phyloP scores from a whole-genome alignment of 164 flowering plant species.

The Magnolia sinica region DNA sequence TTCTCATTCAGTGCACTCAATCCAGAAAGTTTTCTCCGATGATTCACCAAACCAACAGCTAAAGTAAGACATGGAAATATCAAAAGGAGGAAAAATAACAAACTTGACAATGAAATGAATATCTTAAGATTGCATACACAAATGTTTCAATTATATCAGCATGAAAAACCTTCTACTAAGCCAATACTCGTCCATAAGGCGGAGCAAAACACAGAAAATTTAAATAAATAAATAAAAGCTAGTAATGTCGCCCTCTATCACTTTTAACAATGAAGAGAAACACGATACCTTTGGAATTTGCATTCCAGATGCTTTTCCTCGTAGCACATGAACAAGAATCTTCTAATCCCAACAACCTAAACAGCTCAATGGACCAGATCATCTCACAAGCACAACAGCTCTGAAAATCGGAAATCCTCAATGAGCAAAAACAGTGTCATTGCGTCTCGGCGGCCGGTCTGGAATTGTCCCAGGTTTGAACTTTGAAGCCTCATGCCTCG shows the following conservation, averaged over 20 bases:
- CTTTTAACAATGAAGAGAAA: neutral
- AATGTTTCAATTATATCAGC: neutral
- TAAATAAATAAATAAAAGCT: neutral
- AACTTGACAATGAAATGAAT: neutral
- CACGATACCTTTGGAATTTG: neutral
- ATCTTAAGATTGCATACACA: neutral
- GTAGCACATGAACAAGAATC: neutral
- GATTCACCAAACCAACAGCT: neutral
- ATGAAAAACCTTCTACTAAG: neutral
- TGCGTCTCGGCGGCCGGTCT: conserved; percentile 83
- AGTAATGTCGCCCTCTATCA: neutral
- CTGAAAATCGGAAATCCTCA: conserved; percentile 23
- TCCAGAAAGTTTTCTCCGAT: neutral
- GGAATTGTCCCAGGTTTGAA: conserved; percentile 86
- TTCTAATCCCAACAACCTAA: neutral
- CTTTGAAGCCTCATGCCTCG: conserved; percentile 86
- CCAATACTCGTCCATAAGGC: neutral
- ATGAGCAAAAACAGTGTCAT: conserved; percentile 79
- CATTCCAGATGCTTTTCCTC: neutral
- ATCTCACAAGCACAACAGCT: neutral
- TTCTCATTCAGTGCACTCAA: neutral
- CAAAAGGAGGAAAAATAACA: no score
- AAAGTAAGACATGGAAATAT: no score
- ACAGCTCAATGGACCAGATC: neutral
- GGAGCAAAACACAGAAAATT: neutral